Conservation (phyloP, 1,284 basidiomycete species). For the Cerioporus squamosus region DNA sequence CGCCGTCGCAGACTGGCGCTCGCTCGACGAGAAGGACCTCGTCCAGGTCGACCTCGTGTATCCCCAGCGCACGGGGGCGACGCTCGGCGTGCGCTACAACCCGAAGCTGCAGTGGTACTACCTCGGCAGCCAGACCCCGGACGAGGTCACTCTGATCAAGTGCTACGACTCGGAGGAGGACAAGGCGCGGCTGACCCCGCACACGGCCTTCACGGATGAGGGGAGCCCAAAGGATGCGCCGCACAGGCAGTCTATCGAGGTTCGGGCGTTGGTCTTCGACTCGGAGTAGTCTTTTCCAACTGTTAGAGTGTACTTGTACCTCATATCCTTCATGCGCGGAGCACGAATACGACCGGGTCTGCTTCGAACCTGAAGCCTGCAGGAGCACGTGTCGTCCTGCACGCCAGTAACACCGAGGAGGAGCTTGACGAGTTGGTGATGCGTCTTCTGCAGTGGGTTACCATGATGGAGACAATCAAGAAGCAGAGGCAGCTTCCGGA, state of each 20-base stretch:
- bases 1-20: conserved; percentile 47
- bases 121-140: conserved; percentile 46
- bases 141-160: conserved; percentile 53
- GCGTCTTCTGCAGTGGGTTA: conserved; percentile 38
- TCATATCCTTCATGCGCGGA: no score
- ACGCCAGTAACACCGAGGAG: conserved; percentile 67
- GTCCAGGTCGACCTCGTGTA: conserved; percentile 38
- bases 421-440: conserved; percentile 51
- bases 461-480: conserved; percentile 4
- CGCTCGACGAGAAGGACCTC: conserved; percentile 40
- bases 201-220: conserved; percentile 47
- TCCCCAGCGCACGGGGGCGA: conserved; percentile 37
- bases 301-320: no score
- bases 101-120: conserved; percentile 50
- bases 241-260: conserved; percentile 46
- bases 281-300: conserved; percentile 10
- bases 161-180: conserved; percentile 46
- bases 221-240: conserved; percentile 43
- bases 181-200: conserved; percentile 47
- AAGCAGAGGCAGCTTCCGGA: neutral
- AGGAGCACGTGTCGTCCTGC: conserved; percentile 80
- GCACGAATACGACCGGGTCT: no score
- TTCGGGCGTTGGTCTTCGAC: conserved; percentile 44
- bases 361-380: no score
- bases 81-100: conserved; percentile 40